phyloP scores from a whole-genome alignment of 176 grass and related monocot genomes.

The Elaeis guineensis region DNA sequence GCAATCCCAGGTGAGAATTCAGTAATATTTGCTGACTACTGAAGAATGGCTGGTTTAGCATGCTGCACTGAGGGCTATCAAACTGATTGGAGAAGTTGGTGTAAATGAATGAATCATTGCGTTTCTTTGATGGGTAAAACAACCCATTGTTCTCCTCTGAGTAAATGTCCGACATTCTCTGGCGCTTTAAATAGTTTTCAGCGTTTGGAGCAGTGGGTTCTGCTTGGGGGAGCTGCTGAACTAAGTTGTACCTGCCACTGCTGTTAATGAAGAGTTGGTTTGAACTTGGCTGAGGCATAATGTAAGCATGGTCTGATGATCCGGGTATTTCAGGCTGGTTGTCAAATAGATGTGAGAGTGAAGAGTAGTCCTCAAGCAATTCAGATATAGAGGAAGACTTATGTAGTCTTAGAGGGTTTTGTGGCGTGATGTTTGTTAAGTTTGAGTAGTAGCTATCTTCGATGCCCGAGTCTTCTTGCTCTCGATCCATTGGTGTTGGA shows the following conservation, averaged over 20 bases:
- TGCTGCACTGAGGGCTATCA: slow-evolving; percentile 13
- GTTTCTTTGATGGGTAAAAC: slow-evolving; percentile 29
- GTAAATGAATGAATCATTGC: slow-evolving; percentile 43
- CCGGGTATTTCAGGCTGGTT: slow-evolving; percentile 17
- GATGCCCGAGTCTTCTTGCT: slow-evolving; percentile 34
- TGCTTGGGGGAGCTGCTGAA: neutral
- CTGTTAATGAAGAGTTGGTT: slow-evolving; percentile 11
- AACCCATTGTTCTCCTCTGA: slow-evolving; percentile 20
- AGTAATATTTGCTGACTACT: slow-evolving; percentile 5
- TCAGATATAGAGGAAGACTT: slow-evolving; percentile 30
- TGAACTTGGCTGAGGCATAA: slow-evolving; percentile 12
- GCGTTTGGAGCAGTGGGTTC: slow-evolving; percentile 7
- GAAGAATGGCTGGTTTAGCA: slow-evolving; percentile 14
- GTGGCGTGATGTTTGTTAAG: slow-evolving; percentile 1
- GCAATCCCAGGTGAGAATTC: slow-evolving; percentile 7
- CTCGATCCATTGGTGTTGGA: slow-evolving; percentile 40
- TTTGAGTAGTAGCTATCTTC: slow-evolving; percentile 21
- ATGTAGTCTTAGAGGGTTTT: slow-evolving; percentile 5
- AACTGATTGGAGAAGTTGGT: slow-evolving; percentile 42
- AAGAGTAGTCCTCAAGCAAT: slow-evolving; percentile 22
- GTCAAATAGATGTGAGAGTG: slow-evolving; percentile 26
- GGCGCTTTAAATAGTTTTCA: slow-evolving; percentile 16
- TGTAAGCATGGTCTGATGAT: neutral
- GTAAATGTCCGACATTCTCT: slow-evolving; percentile 22
- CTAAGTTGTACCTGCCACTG: slow-evolving; percentile 3